Evolutionary conservation across 768 basidiomycete genomes (phyloP), one percentile per base, ranked within the genome.

Genomic region (Austroboletus eburneus): DNA sequence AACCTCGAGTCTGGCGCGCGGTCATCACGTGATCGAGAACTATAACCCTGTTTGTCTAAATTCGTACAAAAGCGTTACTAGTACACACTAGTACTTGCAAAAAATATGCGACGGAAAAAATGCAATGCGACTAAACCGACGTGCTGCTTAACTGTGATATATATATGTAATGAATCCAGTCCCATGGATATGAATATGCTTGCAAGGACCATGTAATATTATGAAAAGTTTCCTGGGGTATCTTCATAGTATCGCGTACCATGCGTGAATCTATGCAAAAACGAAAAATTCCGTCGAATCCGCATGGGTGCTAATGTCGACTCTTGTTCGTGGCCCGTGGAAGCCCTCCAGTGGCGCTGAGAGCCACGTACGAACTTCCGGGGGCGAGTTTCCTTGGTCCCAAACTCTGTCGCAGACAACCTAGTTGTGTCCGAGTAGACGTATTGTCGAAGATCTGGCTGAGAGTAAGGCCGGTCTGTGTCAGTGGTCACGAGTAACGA

Each of bases 251-350:
- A 45, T 42, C 44, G 51, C 42, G 40, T 42, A 37, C 37, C 44
- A 46, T 48, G 51, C 34, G 65, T 65, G 54, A 71, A 46, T 51
- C 63, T 62, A 46, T 66, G 67, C 46, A 71, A 55, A 57, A 72
- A 62, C 23, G 70, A 67, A 25, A 61, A 49, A 54, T 67, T 68
- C 21, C 68, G 66, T 43, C 65, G 58, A 25, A 61, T 56, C 23
- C 62, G 60, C 48, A 49, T 49, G 38, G 53, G 54, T 45, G 47
- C 51, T 29, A 43, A 49, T n/a, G 25, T 48, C 2, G 46, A 17
- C 13, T 52, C 57, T 39, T 55, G 52, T 36, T 53, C 64, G 9
- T 30, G 37, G 42, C 35, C 39, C 22, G 36, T 12, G 24, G 54
- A 59, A 44, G 54, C 43, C 10, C 54, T 54, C 52, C 52, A 51